Base-by-base conservation (phyloP, 306 rosid genomes). In the Morella rubra region DNA sequence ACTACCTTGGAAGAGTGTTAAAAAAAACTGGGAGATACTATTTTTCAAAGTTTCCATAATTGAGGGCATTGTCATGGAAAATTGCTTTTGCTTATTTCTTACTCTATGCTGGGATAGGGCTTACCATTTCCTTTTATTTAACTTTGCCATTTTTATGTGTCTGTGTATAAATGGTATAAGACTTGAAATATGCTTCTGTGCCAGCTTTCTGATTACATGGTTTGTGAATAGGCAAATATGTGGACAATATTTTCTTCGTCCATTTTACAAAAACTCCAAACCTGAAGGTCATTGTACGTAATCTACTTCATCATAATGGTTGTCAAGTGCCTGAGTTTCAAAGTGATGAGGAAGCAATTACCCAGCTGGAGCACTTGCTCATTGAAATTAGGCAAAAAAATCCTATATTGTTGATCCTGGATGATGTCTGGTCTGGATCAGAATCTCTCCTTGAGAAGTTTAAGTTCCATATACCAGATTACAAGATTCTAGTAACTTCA, bases 401-500 rank as follows among this genome's bases (percentile, higher is more conserved):
- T 20, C 85, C 82, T 56, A 9, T 85, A 55, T 40, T 88, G 75
- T 52, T 88, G 75, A 89, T 90, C 4, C 66, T 90, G 32, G 96
- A 91, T 78, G 94, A 91, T 49, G 89, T 91, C 75, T 86, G 92
- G 92, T 68, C 71, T 0, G 87, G 75, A 8, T 83, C 96, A 37
- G 91, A 82, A 71, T 44, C 73, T 64, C 81, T 88, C 7, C 11
- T 85, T 53, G 84, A 85, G 19, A 88, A 82, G 20, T 81, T 90
- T 15, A 24, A 55, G 44, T 76, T 83, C 47, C 70, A 80, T 58
- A 54, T 76, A 1, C 79, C 87, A 24, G 64, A 80, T 69, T 86
- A 68, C 81, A 93, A 93, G 79, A 69, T 90, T 78, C 65, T 93
- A 78, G 88, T 91, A 58, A 93, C 93, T 50, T 89, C 95, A 44